phyloP scores from a whole-genome alignment of 768 basidiomycete species.

The Agaricus bisporus region DNA sequence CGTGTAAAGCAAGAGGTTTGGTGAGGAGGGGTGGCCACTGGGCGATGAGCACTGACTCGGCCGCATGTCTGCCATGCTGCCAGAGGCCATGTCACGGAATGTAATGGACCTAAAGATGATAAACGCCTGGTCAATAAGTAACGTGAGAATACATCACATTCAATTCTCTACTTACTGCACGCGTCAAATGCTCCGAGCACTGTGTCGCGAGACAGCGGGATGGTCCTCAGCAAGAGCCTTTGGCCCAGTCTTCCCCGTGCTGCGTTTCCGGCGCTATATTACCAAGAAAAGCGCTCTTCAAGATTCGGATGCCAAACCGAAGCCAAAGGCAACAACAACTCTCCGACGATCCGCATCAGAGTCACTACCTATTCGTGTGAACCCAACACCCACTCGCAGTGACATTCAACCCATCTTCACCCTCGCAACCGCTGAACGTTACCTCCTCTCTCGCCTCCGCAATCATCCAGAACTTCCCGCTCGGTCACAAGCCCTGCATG shows the following conservation, averaged over 20 bases:
- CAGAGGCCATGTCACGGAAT: too few species aligned
- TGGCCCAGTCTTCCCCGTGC: not conserved
- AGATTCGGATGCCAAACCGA: conserved; percentile 43
- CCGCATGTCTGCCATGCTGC: too few species aligned
- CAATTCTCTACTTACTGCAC: too few species aligned
- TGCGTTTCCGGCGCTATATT: not conserved
- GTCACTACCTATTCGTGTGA: conserved; percentile 80
- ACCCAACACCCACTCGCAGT: conserved; percentile 80
- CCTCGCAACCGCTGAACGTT: conserved; percentile 82
- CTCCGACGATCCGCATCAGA: conserved; percentile 79
- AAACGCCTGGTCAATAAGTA: too few species aligned
- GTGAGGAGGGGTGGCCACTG: too few species aligned
- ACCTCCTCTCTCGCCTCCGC: conserved; percentile 60
- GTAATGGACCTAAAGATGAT: too few species aligned
- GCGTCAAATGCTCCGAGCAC: too few species aligned
- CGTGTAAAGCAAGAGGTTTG: not conserved
- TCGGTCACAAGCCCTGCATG: conserved; percentile 57
- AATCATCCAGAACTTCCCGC: conserved; percentile 43
- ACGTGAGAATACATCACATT: too few species aligned
- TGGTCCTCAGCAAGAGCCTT: not conserved
- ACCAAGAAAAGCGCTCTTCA: not conserved
- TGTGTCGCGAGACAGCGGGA: too few species aligned
- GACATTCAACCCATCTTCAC: conserved; percentile 77
- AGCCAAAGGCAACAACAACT: conserved; percentile 78
- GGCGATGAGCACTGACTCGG: too few species aligned